Percentiles rank a stretch among this genome's conserved stretches.
Conservation (phyloP, 805 yeast genomes). For the Candida namnaoensis region DNA sequence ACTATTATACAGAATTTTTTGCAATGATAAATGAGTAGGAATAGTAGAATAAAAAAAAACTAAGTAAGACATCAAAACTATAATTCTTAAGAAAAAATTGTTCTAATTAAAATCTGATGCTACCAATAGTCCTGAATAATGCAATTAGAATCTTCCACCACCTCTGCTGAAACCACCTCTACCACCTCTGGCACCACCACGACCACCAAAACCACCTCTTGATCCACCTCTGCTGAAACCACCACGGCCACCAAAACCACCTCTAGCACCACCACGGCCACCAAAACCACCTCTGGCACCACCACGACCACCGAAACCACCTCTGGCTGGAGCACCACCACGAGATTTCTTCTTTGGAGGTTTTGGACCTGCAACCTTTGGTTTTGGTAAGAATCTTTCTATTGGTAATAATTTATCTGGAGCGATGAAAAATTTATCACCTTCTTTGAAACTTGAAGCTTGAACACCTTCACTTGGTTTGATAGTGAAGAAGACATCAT, state of each 20-base stretch:
- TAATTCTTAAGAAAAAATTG: no score
- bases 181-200: conserved; percentile 22
- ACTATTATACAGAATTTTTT: no score
- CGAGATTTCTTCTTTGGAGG: conserved; percentile 63
- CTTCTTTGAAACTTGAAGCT: conserved; percentile 86
- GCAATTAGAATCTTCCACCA: conserved; percentile 17
- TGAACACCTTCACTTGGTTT: conserved; percentile 96
- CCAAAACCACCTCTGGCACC: conserved; percentile 23
- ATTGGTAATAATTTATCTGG: conserved; percentile 92
- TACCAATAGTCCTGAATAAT: no score
- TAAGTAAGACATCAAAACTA: no score
- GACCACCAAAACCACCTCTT: conserved; percentile 31
- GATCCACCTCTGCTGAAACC: conserved; percentile 35
- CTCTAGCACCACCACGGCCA: conserved; percentile 36
- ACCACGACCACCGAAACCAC: conserved; percentile 34
- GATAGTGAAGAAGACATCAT: conserved; percentile 96
- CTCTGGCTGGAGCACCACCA: conserved; percentile 41
- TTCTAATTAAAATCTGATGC: no score
- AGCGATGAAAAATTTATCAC: conserved; percentile 93
- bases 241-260: conserved; percentile 41
- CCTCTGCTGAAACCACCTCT: conserved; percentile 28
- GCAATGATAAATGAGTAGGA: no score
- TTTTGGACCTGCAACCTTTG: conserved; percentile 80
- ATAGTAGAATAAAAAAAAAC: no score
- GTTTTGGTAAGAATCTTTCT: conserved; percentile 95